Base-by-base conservation (phyloP, 2,329 filamentous ascomycete genomes). In the Claviceps spartinae region DNA sequence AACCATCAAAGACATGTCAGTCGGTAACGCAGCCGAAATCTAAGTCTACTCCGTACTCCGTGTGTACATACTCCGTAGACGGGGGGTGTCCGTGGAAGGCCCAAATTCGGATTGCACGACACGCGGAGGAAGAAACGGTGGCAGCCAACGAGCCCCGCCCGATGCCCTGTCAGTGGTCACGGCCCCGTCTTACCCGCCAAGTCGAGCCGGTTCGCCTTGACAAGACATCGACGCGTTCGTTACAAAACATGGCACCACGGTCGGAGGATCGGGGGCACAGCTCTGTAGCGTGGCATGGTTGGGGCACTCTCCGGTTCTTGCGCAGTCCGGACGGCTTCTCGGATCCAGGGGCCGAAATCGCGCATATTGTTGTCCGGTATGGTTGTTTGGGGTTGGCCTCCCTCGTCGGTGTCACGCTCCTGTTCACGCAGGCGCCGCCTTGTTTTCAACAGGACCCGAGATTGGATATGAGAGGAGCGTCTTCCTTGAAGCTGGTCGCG, bases 21-120 rank as follows among this genome's bases (percentile, higher is more conserved):
- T 50, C 50, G 52, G 52, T 34, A 49, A 47, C 41, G 52, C 48
- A 50, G 46, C 52, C 52, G 52, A 54, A 47, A 36, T 36, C 37
- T 45, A 48, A 9, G 30, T 34, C 30, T 34, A 34, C 30, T 34
- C 30, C 30, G 30, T 11, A 34, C 30, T 34, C 30, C 30, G 30
- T 11, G 11, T 34, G 30, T 34, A 34, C 30, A 34, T 30, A 22
- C n/a, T n/a, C n/a, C n/a, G n/a, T n/a, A 22, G 49, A 54, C 36
- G 49, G 52, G 40, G 42, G 20, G 34, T 48, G 26, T 9, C 30
- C 46, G 5, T n/a, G 14, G 26, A 20, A 46, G 26, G 14, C 44
- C 44, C 16, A 34, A 42, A 43, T 34, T 42, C 16, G 18, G 42
- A 43, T 34, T 42, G 51, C 43, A 34, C 20, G 43, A n/a, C 41